Percentiles rank a stretch among this genome's conserved stretches.
Conservation (phyloP, 108 stramenopile species). For the Nitzschia palea region DNA sequence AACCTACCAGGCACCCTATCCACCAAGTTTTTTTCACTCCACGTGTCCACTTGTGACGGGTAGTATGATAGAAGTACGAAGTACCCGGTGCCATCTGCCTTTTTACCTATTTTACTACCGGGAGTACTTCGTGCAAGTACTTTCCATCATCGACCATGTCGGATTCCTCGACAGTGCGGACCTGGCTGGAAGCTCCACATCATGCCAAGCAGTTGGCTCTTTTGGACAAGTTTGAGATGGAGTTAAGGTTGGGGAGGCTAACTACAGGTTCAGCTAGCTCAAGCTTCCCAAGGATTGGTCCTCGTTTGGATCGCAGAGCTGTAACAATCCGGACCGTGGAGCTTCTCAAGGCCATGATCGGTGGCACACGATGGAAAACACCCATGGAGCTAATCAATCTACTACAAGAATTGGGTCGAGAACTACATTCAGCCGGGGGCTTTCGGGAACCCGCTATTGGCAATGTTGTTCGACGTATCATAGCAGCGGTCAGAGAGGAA, state of each 20-base stretch:
- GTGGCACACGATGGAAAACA: slow-evolving; percentile 80
- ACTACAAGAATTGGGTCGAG: slow-evolving; percentile 72
- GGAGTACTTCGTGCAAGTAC: too few species aligned
- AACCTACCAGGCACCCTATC: too few species aligned
- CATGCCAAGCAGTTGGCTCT: slow-evolving; percentile 59
- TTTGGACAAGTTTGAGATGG: slow-evolving; percentile 73
- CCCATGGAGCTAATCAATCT: slow-evolving; percentile 69
- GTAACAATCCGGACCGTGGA: slow-evolving; percentile 74
- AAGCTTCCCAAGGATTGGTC: neutral
- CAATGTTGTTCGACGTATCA: slow-evolving; percentile 76
- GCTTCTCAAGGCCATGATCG: slow-evolving; percentile 72
- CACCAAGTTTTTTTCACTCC: too few species aligned
- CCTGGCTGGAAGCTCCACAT: slow-evolving; percentile 43
- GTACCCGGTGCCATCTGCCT: too few species aligned
- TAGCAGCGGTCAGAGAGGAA: slow-evolving; percentile 82
- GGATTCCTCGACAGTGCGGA: slow-evolving; percentile 44
- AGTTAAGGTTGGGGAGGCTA: slow-evolving; percentile 74
- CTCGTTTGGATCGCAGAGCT: slow-evolving; percentile 47
- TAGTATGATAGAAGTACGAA: too few species aligned
- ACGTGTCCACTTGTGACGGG: too few species aligned
- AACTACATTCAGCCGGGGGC: slow-evolving; percentile 76
- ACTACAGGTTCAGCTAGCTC: slow-evolving; percentile 3
- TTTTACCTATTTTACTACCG: too few species aligned
- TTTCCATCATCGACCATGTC: too few species aligned
- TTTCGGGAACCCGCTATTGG: slow-evolving; percentile 83